phyloP scores from a whole-genome alignment of 148 eudicot species.

The Bassia scoparia region DNA sequence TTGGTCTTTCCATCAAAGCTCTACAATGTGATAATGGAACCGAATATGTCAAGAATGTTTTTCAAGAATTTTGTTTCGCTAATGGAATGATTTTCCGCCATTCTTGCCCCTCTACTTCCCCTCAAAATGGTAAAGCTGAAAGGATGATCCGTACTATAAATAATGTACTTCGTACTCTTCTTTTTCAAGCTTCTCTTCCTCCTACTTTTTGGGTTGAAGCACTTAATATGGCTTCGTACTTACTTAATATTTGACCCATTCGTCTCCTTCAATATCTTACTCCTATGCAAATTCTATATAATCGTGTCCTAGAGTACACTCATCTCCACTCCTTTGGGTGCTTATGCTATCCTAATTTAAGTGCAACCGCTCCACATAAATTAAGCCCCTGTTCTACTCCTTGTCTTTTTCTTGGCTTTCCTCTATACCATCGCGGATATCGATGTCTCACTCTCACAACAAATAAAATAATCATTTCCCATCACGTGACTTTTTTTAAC shows the following conservation, averaged over 20 bases:
- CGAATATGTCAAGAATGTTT: not conserved
- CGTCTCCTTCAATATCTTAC: too few relatives aligned
- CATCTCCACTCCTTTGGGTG: too few relatives aligned
- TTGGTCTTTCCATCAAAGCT: not conserved
- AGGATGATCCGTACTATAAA: not conserved
- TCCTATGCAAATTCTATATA: too few relatives aligned
- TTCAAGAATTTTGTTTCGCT: not conserved
- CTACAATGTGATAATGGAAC: not conserved
- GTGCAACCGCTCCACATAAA: too few relatives aligned
- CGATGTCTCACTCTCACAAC: not conserved
- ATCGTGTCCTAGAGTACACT: too few relatives aligned
- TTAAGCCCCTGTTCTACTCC: too few relatives aligned
- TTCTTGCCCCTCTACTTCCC: not conserved
- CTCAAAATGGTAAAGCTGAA: not conserved
- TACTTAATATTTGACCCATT: too few relatives aligned
- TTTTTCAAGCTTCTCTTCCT: not conserved
- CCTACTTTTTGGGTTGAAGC: not conserved
- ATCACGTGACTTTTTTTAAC: not conserved
- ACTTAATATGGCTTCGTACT: too few relatives aligned
- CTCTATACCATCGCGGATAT: too few relatives aligned
- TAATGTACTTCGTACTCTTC: not conserved
- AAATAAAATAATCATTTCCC: not conserved
- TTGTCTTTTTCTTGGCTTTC: too few relatives aligned
- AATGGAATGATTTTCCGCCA: not conserved
- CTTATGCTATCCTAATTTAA: too few relatives aligned